These are phyloP conservation scores for Boechera divaricarpa DNA, from an alignment of 345 rosid species.

Conservation along the genomic window DNA sequence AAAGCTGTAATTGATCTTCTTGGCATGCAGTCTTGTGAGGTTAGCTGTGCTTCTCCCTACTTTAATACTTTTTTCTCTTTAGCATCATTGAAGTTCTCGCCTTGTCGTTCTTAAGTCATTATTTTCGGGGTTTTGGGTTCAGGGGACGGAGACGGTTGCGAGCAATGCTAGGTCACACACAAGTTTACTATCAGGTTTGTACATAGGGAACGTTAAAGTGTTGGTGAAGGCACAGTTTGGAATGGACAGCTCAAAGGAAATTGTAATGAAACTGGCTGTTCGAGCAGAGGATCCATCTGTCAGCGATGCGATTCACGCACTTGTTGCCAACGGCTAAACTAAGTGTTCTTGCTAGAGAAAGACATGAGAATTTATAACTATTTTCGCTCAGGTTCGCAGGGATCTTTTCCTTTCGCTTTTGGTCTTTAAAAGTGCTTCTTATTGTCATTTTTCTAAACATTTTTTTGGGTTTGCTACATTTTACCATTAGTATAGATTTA, in stretches of 20 bases:
- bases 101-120: background rate
- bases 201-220: conserved; percentile 75
- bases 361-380: background rate
- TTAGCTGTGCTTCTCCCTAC: conserved; percentile 32
- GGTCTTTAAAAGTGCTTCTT: background rate
- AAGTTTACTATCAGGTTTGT: conserved; percentile 76
- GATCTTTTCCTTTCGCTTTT: background rate
- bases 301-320: conserved; percentile 75
- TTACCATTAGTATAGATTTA: background rate
- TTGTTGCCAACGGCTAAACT: conserved; percentile 70
- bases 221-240: conserved; percentile 81
- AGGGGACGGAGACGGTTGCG: conserved; percentile 81
- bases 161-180: conserved; percentile 89
- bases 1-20: conserved; percentile 81
- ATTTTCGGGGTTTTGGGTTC: conserved; percentile 1
- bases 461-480: background rate
- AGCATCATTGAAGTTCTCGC: background rate
- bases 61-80: background rate
- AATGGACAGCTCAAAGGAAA: conserved; percentile 71
- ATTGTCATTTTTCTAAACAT: background rate
- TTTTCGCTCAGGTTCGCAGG: background rate
- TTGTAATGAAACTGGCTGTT: conserved; percentile 82
- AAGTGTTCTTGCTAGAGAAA: background rate
- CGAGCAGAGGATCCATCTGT: conserved; percentile 71
- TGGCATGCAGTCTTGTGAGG: conserved; percentile 98